These are phyloP conservation scores for Scutellaria baicalensis DNA, from an alignment of 257 asterid genomes.

Conservation along the genomic window DNA sequence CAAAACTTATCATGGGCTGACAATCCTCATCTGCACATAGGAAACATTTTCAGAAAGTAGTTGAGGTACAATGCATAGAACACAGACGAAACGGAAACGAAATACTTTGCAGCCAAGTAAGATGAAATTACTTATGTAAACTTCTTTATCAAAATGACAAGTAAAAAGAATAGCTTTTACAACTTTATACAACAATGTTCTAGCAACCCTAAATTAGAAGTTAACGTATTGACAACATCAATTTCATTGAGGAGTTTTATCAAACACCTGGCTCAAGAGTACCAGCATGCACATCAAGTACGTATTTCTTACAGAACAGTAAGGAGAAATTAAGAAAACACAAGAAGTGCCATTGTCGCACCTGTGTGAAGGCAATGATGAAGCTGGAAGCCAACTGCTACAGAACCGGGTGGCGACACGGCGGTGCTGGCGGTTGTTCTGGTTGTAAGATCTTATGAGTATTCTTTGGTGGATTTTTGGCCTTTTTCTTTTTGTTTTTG, in stretches of 20 bases:
- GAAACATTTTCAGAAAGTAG: neutral
- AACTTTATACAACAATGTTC: neutral
- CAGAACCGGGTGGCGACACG: too few species aligned
- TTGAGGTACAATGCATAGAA: neutral
- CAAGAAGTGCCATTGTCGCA: too few species aligned
- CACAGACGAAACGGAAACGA: neutral
- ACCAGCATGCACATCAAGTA: neutral
- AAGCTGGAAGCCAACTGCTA: too few species aligned
- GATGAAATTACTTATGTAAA: neutral
- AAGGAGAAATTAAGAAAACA: neutral
- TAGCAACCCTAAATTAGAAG: neutral
- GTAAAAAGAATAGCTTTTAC: neutral
- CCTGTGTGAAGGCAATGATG: too few species aligned
- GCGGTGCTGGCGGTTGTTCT: too few species aligned
- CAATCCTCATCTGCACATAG: conserved; percentile 2
- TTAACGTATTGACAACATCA: neutral
- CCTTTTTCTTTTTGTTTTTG: too few species aligned
- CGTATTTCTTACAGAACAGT: neutral
- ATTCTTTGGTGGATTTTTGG: too few species aligned
- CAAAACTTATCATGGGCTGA: conserved; percentile 7
- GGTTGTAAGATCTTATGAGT: too few species aligned
- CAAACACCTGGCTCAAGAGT: conserved; percentile 12
- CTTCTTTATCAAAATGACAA: neutral
- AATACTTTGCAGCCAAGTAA: neutral
- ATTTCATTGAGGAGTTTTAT: conserved; percentile 18